Evolutionary conservation across 2,329 filamentous ascomycete species (phyloP).

Genomic region (Pseudocercospora fijiensis): DNA sequence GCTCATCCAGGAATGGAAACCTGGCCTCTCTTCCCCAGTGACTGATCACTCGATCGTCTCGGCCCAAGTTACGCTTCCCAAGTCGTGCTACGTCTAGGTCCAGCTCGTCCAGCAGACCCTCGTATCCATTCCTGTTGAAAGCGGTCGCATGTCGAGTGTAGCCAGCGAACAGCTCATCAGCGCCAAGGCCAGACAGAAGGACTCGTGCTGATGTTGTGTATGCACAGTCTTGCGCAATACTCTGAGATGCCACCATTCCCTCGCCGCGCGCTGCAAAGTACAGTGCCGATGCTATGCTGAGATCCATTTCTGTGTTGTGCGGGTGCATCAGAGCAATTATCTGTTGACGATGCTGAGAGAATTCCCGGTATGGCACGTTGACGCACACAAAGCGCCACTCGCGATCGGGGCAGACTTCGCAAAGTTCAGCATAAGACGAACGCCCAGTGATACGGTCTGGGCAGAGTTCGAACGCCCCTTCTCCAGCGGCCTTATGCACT

Average conservation of each 20-base stretch:
- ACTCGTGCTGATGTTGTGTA: conserved; percentile 76
- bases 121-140: conserved; percentile 67
- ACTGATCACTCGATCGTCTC: conserved; percentile 87
- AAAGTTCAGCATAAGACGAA: conserved; percentile 73
- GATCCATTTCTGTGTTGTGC: conserved; percentile 97
- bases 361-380: conserved; percentile 78
- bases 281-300: conserved; percentile 89
- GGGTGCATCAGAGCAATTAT: conserved; percentile 81
- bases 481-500: conserved; percentile 45
- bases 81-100: conserved; percentile 80
- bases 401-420: conserved; percentile 65
- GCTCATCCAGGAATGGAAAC: conserved; percentile 88
- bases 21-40: conserved; percentile 86
- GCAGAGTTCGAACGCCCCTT: conserved; percentile 70
- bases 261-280: conserved; percentile 85
- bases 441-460: conserved; percentile 88
- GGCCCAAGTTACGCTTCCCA: conserved; percentile 89
- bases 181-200: conserved; percentile 86
- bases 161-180: conserved; percentile 93
- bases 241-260: conserved; percentile 37
- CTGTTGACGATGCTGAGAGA: conserved; percentile 63
- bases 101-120: conserved; percentile 75
- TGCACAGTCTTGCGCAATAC: not conserved
- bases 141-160: conserved; percentile 82
- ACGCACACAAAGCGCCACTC: conserved; percentile 82